phyloP scores from a whole-genome alignment of 352 stramenopile genomes.

The Phytopythium kandeliae region DNA sequence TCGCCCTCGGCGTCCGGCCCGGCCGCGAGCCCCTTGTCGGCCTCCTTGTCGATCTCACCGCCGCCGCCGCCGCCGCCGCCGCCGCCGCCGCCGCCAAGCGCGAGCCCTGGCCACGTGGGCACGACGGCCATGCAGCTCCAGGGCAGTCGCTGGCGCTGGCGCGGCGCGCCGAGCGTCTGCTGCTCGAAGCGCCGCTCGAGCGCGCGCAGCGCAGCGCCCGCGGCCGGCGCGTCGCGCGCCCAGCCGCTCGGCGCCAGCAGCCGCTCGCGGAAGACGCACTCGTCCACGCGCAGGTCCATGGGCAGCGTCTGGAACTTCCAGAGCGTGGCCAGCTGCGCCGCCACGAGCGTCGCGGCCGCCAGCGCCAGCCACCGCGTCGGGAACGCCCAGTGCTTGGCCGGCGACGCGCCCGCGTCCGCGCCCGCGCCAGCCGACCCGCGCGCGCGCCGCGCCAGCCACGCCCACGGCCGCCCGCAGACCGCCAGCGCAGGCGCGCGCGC shows the following conservation, averaged over 20 bases:
- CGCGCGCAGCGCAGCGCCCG: constrained; percentile 25
- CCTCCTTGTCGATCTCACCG: too few species aligned
- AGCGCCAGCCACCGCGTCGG: constrained; percentile 62
- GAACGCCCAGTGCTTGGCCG: constrained; percentile 61
- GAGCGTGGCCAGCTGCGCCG: constrained; percentile 39
- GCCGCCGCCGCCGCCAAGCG: too few species aligned
- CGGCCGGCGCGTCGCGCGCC: constrained; percentile 11
- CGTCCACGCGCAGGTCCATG: constrained; percentile 50
- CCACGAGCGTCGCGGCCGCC: constrained; percentile 38
- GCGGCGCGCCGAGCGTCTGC: constrained; percentile 22
- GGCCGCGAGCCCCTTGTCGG: too few species aligned
- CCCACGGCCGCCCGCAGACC: constrained; percentile 5
- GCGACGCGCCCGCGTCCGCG: constrained; percentile 5
- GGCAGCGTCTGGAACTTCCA: constrained; percentile 40
- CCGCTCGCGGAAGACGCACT: constrained; percentile 60
- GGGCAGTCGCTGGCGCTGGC: constrained; percentile 29
- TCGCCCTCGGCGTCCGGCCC: too few species aligned
- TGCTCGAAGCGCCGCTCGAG: constrained; percentile 66
- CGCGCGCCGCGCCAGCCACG: constrained; percentile 20
- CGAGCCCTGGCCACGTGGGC: constrained; percentile 14
- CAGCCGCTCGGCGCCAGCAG: constrained; percentile 27
- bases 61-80: too few species aligned
- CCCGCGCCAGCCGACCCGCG: background rate
- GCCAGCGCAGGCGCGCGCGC: constrained; percentile 13
- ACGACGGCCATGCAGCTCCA: constrained; percentile 65